Base-by-base conservation (phyloP, 164 flowering plant species). In the Echeveria elegans region DNA sequence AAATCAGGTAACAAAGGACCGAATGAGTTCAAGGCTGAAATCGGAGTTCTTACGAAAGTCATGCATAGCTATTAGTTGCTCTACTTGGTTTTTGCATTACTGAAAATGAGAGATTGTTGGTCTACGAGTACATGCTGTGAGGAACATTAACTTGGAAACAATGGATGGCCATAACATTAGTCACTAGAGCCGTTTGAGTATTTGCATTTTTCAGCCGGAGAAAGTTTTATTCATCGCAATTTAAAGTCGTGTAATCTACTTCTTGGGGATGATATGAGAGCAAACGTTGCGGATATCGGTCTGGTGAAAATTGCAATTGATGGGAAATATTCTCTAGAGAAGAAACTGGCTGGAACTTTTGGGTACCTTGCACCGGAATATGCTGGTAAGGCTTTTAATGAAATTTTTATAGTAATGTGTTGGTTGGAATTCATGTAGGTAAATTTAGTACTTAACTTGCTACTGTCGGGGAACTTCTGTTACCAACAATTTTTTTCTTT, bases 331-430 rank as follows among this genome's bases (percentile, higher is more conserved):
- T 79, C 83, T 1, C 58, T 83, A 30, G 87, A 79, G 77, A 83
- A 85, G 2, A 69, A 79, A 21, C 72, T 83, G 53, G 85, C 87
- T 6, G 87, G 87, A 32, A 83, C 87, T 21, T 83, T 83, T 65
- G 87, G 87, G 43, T 83, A 83, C 72, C 85, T 83, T 65, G 87
- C 87, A 58, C 87, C 87, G 6, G 87, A 83, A 56, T 83, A 83
- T 75, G 82, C 82, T 24, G 74, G 87, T 81, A 75, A 69, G 77
- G 5, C 18, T 29, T 30, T 0, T n/a, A n/a, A n/a, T n/a, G n/a
- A n/a, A n/a, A n/a, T n/a, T n/a, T 26, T 32, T 34, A 34, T 7
- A 34, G 37, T 34, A 34, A 34, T 34, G 7, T 34, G 37, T 34
- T 26, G 15, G 36, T 61, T 61, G 19, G 65, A n/a, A 26, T 60